Percentiles rank a stretch among this genome's conserved stretches.
Conservation (phyloP, 805 yeast species). For the Ogataea siamensis region DNA sequence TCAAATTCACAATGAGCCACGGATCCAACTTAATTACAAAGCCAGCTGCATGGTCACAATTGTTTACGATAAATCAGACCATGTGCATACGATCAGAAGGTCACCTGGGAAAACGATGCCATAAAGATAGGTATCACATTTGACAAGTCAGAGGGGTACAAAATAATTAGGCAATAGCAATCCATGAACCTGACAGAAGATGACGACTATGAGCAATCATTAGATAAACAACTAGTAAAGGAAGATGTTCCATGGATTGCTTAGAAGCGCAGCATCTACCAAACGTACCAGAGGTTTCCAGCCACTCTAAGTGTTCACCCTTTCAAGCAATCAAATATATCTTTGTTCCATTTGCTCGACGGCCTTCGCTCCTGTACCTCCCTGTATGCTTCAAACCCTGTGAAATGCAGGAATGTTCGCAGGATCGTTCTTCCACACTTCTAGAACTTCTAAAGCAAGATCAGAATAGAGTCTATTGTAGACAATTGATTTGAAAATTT, state of each 20-base stretch:
- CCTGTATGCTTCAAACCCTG: conserved; percentile 35
- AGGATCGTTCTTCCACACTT: conserved; percentile 36
- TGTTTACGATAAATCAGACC: not conserved
- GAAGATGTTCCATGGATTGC: too few relatives aligned
- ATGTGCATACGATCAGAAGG: not conserved
- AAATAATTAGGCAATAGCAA: not conserved
- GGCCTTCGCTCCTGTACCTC: conserved; percentile 18
- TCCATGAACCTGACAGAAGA: not conserved
- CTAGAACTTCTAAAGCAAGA: conserved; percentile 44
- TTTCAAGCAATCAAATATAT: too few relatives aligned
- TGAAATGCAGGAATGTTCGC: conserved; percentile 26
- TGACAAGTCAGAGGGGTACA: not conserved
- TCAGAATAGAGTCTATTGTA: conserved; percentile 39
- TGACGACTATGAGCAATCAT: conserved; percentile 14
- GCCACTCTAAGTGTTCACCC: too few relatives aligned
- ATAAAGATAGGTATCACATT: not conserved
- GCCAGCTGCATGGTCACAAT: not conserved
- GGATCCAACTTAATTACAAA: not conserved
- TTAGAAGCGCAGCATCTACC: too few relatives aligned
- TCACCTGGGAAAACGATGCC: not conserved
- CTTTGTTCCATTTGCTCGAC: conserved; percentile 10
- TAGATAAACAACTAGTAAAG: not conserved
- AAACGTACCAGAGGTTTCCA: too few relatives aligned
- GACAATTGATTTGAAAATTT: conserved; percentile 17
- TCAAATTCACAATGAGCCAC: not conserved